Conservation (phyloP, 305 asterid species). For the Fraxinus floribunda region DNA sequence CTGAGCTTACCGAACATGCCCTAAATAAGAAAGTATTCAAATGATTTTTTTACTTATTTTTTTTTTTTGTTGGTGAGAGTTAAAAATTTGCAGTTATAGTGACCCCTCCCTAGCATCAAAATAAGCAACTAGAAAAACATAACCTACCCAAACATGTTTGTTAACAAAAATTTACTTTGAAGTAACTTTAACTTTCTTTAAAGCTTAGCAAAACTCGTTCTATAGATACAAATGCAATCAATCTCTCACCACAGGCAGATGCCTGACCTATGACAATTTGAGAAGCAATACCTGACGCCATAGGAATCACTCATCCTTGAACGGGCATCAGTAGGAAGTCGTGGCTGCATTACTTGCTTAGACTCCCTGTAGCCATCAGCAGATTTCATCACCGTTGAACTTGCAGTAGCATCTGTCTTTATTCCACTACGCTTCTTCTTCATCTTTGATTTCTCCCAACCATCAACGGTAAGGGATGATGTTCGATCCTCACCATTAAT, state of each 20-base stretch:
- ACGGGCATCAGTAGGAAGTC: conserved; percentile 61
- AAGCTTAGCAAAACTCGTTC: background rate
- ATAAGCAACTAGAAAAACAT: background rate
- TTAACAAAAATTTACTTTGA: background rate
- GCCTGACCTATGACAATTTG: conserved; percentile 1
- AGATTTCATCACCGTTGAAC: conserved; percentile 48
- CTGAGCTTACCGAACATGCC: no score
- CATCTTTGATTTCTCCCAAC: conserved; percentile 92
- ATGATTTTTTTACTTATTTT: background rate
- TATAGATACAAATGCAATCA: background rate
- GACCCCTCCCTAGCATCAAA: background rate
- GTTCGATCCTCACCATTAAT: conserved; percentile 63
- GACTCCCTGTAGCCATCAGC: conserved; percentile 68
- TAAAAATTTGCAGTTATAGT: background rate
- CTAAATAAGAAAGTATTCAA: background rate
- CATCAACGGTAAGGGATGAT: conserved; percentile 59
- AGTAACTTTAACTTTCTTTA: background rate
- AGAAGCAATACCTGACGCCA: conserved; percentile 63
- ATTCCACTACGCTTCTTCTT: conserved; percentile 89
- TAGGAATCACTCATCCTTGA: conserved; percentile 65
- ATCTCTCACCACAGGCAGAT: background rate
- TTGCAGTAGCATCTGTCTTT: conserved; percentile 61
- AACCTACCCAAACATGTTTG: background rate
- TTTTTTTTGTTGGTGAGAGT: background rate
- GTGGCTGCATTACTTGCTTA: conserved; percentile 68